Percentiles rank a stretch among this genome's conserved stretches.
Conservation (phyloP, 129 eudicot species). For the Pulicaria dysenterica region DNA sequence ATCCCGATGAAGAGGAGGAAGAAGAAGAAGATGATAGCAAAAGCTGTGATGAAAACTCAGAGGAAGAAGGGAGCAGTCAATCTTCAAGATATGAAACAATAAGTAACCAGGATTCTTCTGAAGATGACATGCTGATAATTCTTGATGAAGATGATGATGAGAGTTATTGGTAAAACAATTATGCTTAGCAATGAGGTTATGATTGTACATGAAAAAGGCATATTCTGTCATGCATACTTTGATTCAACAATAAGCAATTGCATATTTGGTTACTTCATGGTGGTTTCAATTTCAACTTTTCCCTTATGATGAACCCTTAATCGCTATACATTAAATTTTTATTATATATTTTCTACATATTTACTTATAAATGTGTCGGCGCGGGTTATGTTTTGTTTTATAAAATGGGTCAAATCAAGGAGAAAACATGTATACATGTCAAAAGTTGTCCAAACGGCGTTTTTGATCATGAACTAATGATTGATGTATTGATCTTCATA, state of each 20-base stretch:
- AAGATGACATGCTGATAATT: conserved; percentile 29
- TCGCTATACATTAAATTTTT: no score
- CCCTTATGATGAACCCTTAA: neutral
- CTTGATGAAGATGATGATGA: conserved; percentile 31
- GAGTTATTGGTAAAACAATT: conserved; percentile 6
- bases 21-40: conserved; percentile 47
- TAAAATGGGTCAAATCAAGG: no score
- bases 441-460: no score
- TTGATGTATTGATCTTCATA: neutral
- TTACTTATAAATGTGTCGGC: neutral
- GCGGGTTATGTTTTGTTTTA: neutral
- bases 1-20: conserved; percentile 74
- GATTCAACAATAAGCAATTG: neutral
- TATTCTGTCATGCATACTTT: neutral
- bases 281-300: neutral
- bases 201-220: neutral
- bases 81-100: conserved; percentile 27
- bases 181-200: neutral
- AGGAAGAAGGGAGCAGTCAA: conserved; percentile 40
- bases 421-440: no score
- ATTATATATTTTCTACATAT: neutral
- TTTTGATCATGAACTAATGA: no score
- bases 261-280: neutral
- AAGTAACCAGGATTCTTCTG: conserved; percentile 16
- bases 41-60: conserved; percentile 50